Base-by-base conservation (phyloP, 768 basidiomycete genomes). In the Mycena belliarum region DNA sequence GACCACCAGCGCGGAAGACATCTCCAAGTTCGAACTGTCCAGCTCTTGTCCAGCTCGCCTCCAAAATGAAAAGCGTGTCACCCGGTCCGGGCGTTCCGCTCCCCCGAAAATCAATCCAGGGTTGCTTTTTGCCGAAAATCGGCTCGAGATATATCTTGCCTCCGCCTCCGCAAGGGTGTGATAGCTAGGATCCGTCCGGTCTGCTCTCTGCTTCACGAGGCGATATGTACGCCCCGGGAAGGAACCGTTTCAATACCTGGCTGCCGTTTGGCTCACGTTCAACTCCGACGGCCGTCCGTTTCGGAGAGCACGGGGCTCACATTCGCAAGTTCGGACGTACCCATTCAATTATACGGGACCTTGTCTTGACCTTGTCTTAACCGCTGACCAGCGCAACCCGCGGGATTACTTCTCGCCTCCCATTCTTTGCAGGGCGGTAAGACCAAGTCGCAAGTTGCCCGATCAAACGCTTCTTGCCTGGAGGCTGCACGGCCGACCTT, bases 171-270 rank as follows among this genome's bases (percentile, higher is more conserved):
- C 52, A 26, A 37, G 48, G 43, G 41, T 15, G 9, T 46, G n/a
- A n/a, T n/a, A 47, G 23, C 38, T 20, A 42, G 58, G 58, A 59
- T 59, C 57, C 57, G 52, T 44, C 58, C 58, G 58, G 29, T 24
- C 26, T 55, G 37, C 40, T 16, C 33, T 42, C 37, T 32, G n/a
- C 37, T 47, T 29, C 59, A 55, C 54, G 59, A 25, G 52, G 42
- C 59, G 52, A 60, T 45, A 45, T 50, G 3, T 45, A 41, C 33
- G 41, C 21, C 16, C n/a, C 11, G 12, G 23, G 3, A 28, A 38
- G 37, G 3, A 38, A 38, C 37, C 16, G 37, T 38, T n/a, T 21
- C 40, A 29, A 54, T 52, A 33, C 21, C 15, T 29, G 21, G 26
- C 47, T 35, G 46, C 51, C 44, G 57, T 15, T 9, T 12, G 18